Evolutionary conservation across 352 stramenopile genomes (phyloP).

Genomic region (Globisporangium cystogenes): DNA sequence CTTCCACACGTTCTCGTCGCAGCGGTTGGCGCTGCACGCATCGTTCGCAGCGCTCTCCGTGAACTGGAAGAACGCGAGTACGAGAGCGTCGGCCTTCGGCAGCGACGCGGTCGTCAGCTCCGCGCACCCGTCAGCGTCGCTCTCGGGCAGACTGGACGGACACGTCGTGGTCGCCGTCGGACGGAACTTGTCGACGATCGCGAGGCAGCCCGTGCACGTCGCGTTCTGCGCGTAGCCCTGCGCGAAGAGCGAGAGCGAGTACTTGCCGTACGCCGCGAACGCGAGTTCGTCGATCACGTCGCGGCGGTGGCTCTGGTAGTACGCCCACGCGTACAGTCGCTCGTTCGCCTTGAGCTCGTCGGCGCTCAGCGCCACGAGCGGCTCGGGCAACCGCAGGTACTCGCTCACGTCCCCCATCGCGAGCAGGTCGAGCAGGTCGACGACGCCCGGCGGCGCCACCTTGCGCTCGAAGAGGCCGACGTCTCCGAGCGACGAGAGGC

Average conservation of each 20-base stretch:
- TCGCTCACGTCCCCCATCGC: slow-evolving; percentile 11
- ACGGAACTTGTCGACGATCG: slow-evolving; percentile 51
- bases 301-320: slow-evolving; percentile 40
- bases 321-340: slow-evolving; percentile 28
- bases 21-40: slow-evolving; percentile 40
- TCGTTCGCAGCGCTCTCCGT: slow-evolving; percentile 41
- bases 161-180: slow-evolving; percentile 35
- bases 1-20: slow-evolving; percentile 29
- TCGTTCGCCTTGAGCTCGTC: slow-evolving; percentile 23
- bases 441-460: slow-evolving; percentile 4
- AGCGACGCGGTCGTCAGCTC: slow-evolving; percentile 32
- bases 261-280: slow-evolving; percentile 52
- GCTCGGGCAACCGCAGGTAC: slow-evolving; percentile 7
- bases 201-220: slow-evolving; percentile 44
- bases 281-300: slow-evolving; percentile 32
- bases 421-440: slow-evolving; percentile 15
- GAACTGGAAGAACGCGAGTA: slow-evolving; percentile 38
- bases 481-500: slow-evolving; percentile 10
- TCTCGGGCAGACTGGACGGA: slow-evolving; percentile 12
- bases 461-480: slow-evolving; percentile 10
- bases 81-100: slow-evolving; percentile 14
- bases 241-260: slow-evolving; percentile 37
- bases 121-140: background rate
- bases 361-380: slow-evolving; percentile 12
- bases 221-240: slow-evolving; percentile 35